Evolutionary conservation across 352 stramenopile genomes (phyloP).

Genomic region (Plasmopara muralis): DNA sequence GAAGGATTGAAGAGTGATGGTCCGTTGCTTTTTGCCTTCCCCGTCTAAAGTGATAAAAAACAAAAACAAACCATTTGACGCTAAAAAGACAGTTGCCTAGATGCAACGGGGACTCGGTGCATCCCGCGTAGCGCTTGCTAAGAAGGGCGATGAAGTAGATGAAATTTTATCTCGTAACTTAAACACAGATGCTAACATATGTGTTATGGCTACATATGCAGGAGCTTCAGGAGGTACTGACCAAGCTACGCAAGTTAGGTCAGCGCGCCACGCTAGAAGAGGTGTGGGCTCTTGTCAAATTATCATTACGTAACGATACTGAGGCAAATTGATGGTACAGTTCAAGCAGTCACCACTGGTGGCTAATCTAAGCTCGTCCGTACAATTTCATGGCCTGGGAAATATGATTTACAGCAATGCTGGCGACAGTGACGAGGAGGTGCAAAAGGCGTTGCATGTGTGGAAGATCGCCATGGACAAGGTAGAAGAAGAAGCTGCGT

Average conservation of each 20-base stretch:
- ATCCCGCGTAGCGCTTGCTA: slow-evolving; percentile 29
- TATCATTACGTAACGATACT: neutral
- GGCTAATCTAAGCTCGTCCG: slow-evolving; percentile 38
- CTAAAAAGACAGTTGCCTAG: neutral
- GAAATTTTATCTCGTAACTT: neutral
- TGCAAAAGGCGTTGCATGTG: slow-evolving; percentile 67
- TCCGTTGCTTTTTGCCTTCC: slow-evolving; percentile 12
- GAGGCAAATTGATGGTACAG: slow-evolving; percentile 13
- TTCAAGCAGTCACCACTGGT: slow-evolving; percentile 66
- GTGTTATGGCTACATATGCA: slow-evolving; percentile 5
- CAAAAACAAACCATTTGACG: too few species aligned
- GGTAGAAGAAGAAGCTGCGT: slow-evolving; percentile 11
- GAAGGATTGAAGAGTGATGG: slow-evolving; percentile 23
- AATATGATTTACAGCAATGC: slow-evolving; percentile 85
- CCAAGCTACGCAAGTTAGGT: slow-evolving; percentile 46
- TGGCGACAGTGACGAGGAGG: slow-evolving; percentile 43
- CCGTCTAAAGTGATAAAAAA: too few species aligned
- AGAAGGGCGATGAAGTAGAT: slow-evolving; percentile 38
- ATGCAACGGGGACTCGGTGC: slow-evolving; percentile 24
- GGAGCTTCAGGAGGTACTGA: slow-evolving; percentile 56
- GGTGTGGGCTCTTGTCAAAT: slow-evolving; percentile 11
- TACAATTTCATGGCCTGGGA: slow-evolving; percentile 61
- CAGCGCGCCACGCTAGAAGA: slow-evolving; percentile 49
- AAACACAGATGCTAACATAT: neutral
- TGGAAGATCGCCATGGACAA: slow-evolving; percentile 83